These are phyloP conservation scores for Rhynchosporium graminicola DNA, from an alignment of 2,329 filamentous ascomycete species.

Conservation along the genomic window DNA sequence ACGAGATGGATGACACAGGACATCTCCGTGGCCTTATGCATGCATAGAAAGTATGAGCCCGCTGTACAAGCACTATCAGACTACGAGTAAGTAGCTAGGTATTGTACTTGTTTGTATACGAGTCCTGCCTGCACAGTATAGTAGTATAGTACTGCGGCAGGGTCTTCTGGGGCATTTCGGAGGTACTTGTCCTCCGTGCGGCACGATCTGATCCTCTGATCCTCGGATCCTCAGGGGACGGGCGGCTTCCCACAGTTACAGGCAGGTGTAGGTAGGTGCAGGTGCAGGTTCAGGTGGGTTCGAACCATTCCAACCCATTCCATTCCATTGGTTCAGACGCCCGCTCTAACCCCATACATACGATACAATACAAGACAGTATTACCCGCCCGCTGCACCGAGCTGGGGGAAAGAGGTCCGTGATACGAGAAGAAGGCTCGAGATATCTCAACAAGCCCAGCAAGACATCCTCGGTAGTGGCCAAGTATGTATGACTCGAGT, in stretches of 20 bases:
- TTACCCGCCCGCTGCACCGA: not conserved
- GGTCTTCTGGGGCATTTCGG: too few relatives aligned
- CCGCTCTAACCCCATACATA: conserved; percentile 16
- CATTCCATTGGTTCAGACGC: conserved; percentile 2
- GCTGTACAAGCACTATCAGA: too few relatives aligned
- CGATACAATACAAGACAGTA: not conserved
- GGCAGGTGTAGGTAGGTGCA: too few relatives aligned
- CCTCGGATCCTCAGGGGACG: too few relatives aligned
- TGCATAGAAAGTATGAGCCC: too few relatives aligned
- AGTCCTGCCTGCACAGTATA: too few relatives aligned
- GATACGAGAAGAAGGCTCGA: conserved; percentile 5
- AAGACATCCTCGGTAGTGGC: not conserved
- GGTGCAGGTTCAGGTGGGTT: not conserved
- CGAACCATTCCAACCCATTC: not conserved
- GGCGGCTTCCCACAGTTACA: too few relatives aligned
- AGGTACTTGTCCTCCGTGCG: too few relatives aligned
- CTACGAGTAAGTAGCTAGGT: not conserved
- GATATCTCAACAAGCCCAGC: not conserved
- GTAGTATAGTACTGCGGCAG: too few relatives aligned
- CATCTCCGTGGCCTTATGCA: not conserved
- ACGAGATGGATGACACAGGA: conserved; percentile 10
- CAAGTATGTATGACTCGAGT: not conserved
- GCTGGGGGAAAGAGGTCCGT: too few relatives aligned
- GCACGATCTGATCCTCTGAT: too few relatives aligned
- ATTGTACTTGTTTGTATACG: not conserved